These are phyloP conservation scores for Pythium vanterpoolii DNA, from an alignment of 352 stramenopile genomes.

Conservation along the genomic window DNA sequence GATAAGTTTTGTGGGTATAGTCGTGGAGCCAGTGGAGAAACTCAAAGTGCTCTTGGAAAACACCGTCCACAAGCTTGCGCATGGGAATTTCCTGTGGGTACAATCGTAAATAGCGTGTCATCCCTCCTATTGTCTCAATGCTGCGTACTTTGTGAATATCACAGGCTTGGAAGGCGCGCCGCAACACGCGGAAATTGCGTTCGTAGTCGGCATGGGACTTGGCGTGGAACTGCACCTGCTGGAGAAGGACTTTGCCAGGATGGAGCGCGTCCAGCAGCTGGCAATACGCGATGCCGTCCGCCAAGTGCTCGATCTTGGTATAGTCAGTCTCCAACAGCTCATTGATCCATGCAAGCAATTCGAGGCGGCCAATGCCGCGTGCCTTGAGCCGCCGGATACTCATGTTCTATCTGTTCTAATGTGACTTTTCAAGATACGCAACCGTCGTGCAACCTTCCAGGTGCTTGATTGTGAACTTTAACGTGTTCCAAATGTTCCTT, in stretches of 20 bases:
- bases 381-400: conserved; percentile 76
- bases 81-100: conserved; percentile 52
- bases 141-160: conserved; percentile 50
- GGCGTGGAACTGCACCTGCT: conserved; percentile 60
- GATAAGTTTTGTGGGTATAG: conserved; percentile 71
- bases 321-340: conserved; percentile 82
- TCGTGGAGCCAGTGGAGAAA: conserved; percentile 83
- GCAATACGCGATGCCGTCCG: conserved; percentile 78
- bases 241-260: conserved; percentile 57
- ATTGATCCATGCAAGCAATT: conserved; percentile 77
- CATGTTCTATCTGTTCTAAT: conserved; percentile 29
- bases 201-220: conserved; percentile 51
- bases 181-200: conserved; percentile 59
- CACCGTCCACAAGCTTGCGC: conserved; percentile 56
- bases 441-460: neutral
- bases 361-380: conserved; percentile 68
- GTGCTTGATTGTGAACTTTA: neutral
- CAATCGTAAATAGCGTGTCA: neutral
- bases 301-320: conserved; percentile 79
- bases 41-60: conserved; percentile 83
- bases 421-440: neutral
- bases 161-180: conserved; percentile 50
- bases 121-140: neutral
- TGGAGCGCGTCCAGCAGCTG: conserved; percentile 71
- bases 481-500: neutral